Base-by-base conservation (phyloP, 2,329 filamentous ascomycete species). In the Dothiorella sarmentorum region DNA sequence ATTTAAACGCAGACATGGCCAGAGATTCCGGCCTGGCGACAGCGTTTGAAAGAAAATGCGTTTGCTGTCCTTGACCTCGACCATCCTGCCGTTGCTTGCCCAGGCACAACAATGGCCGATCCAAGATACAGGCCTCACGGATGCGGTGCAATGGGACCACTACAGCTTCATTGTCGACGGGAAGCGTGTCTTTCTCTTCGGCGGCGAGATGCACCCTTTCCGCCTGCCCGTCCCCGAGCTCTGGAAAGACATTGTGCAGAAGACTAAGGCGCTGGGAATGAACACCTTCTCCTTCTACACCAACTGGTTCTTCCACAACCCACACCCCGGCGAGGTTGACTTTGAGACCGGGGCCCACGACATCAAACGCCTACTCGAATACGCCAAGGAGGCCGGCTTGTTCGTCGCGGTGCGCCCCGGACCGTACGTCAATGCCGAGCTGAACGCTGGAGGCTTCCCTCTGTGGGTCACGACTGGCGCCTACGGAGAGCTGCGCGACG, bases 391-490 rank as follows among this genome's bases (percentile, higher is more conserved):
- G 40, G 70, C 82, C 18, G 81, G 81, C 2, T 69, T 84, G 40
- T 84, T 82, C 62, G 76, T 83, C 33, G 77, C 84, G 22, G 76
- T 80, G 1, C 75, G 84, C 0, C 82, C 83, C 1, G 84, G 84
- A 0, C 83, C 83, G 0, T 87, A 87, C 58, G 78, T 85, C 60
- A 87, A 87, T 61, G 84, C 84, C 1, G 85, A 87, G 66, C 76
- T 82, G 2, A 85, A 82, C 61, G 83, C 80, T 1, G 84, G 85
- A 29, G 84, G 84, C 0, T 83, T 85, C 60, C 82, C 85, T 0
- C 71, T 84, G 2, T 87, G 84, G 83, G 68, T 84, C 7, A 86
- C 84, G 0, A 85, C 84, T 0, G 84, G 83, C 37, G 82, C 75
- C 20, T 83, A 84, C 55, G 83, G 83, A 2, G 65, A 68, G 20